A percentile compares a stretch with the other conserved stretches of the same genome.
Evolutionary conservation across 352 stramenopile genomes (phyloP).

Genomic region (Elongisporangium prolatum): DNA sequence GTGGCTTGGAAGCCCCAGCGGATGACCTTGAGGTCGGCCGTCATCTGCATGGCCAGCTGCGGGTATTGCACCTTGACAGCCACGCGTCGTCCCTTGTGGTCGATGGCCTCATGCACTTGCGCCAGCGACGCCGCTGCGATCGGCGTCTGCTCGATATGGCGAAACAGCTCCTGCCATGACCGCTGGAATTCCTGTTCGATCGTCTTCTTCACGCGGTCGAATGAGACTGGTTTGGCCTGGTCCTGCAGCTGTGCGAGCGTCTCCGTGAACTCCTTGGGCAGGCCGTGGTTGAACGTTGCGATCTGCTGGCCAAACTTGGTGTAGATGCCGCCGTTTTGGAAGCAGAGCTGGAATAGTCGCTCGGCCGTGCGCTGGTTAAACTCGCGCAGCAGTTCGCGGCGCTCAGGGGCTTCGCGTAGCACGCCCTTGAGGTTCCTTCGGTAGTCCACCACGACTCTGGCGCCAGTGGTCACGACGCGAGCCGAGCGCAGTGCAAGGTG

Average conservation of each 20-base stretch:
- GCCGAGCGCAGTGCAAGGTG: conserved; percentile 59
- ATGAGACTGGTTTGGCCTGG: conserved; percentile 75
- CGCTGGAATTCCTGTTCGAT: conserved; percentile 60
- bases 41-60: conserved; percentile 77
- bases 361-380: conserved; percentile 83
- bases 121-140: conserved; percentile 95
- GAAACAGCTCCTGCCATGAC: conserved; percentile 85
- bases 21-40: conserved; percentile 71
- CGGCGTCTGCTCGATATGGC: conserved; percentile 86
- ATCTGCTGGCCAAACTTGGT: conserved; percentile 98
- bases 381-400: conserved; percentile 45
- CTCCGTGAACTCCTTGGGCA: conserved; percentile 93
- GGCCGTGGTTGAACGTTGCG: conserved; percentile 94
- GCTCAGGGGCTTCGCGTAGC: conserved; percentile 36
- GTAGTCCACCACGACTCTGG: conserved; percentile 49
- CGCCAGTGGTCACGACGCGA: conserved; percentile 46
- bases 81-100: conserved; percentile 82
- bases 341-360: conserved; percentile 89
- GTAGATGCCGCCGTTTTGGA: conserved; percentile 94
- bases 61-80: conserved; percentile 97
- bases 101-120: conserved; percentile 93
- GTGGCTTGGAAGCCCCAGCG: conserved; percentile 46
- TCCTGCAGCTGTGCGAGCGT: conserved; percentile 91
- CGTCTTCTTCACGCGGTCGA: conserved; percentile 36
- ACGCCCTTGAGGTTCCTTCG: conserved; percentile 41